These are phyloP conservation scores for Artemisia princeps DNA, from an alignment of 140 eudicot species.

Conservation along the genomic window DNA sequence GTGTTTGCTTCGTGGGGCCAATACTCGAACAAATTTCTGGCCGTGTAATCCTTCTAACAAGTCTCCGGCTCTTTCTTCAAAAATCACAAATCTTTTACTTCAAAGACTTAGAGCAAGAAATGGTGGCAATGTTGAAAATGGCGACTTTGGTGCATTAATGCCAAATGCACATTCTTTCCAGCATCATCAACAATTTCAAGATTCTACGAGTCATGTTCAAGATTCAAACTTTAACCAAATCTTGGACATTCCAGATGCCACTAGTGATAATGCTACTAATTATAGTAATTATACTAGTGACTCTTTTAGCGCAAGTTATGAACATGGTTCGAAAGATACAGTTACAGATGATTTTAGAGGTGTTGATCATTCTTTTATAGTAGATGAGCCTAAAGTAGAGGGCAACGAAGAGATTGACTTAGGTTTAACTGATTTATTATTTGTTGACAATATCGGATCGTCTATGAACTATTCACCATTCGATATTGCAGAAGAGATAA, in stretches of 20 bases:
- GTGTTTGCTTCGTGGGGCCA: constrained; percentile 44
- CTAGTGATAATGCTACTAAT: neutral
- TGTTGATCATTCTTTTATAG: neutral
- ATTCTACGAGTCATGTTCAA: constrained; percentile 14
- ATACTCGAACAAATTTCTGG: constrained; percentile 48
- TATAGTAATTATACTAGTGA: constrained; percentile 17
- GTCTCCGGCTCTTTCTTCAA: constrained; percentile 35
- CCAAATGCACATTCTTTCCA: constrained; percentile 23
- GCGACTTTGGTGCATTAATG: constrained; percentile 11
- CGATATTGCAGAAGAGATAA: constrained; percentile 45
- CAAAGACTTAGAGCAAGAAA: constrained; percentile 42
- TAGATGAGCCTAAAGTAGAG: constrained; percentile 23
- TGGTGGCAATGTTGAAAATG: constrained; percentile 17
- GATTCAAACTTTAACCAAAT: constrained; percentile 24
- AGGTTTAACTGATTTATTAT: constrained; percentile 35
- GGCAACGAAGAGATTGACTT: constrained; percentile 19
- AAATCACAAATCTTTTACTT: constrained; percentile 40
- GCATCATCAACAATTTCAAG: constrained; percentile 24
- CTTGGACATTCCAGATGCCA: constrained; percentile 25
- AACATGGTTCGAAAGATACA: constrained; percentile 15
- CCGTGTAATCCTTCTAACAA: constrained; percentile 37
- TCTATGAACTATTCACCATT: constrained; percentile 36
- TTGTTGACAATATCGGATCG: constrained; percentile 30
- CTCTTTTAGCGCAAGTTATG: constrained; percentile 22
- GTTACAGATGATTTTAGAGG: constrained; percentile 16